Conservation (phyloP, 2,329 filamentous ascomycete species). For the Xylariaceae sp. region DNA sequence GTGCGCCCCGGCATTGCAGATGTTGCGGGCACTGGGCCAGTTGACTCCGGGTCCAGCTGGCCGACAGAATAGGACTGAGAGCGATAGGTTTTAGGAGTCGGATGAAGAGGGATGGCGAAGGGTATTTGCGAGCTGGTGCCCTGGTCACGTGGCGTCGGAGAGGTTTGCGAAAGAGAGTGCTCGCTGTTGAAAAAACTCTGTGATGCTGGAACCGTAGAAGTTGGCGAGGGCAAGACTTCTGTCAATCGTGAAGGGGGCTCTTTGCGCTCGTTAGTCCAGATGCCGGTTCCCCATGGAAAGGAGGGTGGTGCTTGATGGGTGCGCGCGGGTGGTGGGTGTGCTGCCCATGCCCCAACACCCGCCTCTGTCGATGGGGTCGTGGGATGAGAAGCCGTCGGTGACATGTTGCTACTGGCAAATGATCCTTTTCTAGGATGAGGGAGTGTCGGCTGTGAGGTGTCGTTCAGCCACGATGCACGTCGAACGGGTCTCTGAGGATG, state of each 20-base stretch:
- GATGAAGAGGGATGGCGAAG: conserved; percentile 83
- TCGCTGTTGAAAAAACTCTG: conserved; percentile 51
- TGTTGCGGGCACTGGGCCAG: conserved; percentile 43
- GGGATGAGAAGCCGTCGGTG: conserved; percentile 76
- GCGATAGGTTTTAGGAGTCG: conserved; percentile 87
- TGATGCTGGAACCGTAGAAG: conserved; percentile 51
- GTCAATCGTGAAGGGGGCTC: conserved; percentile 71
- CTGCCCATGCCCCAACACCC: conserved; percentile 51
- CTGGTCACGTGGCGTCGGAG: conserved; percentile 51
- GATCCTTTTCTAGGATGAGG: conserved; percentile 71
- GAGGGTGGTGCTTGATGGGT: conserved; percentile 43
- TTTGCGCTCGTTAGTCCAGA: conserved; percentile 78
- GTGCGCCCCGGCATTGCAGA: conserved; percentile 51
- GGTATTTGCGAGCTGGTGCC: conserved; percentile 67
- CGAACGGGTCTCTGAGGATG: conserved; percentile 63
- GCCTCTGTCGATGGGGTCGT: conserved; percentile 72
- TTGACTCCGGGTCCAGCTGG: conserved; percentile 71
- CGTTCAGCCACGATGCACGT: conserved; percentile 82
- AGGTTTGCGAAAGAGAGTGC: conserved; percentile 44
- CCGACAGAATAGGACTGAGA: conserved; percentile 97
- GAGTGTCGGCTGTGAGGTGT: conserved; percentile 62
- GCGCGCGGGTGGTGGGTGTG: conserved; percentile 51
- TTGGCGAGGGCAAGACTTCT: conserved; percentile 74
- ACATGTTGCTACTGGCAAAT: conserved; percentile 72
- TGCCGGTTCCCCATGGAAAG: conserved; percentile 76